Evolutionary conservation across 1,139 yeast species (phyloP).

Genomic region (Candida neerlandica): DNA sequence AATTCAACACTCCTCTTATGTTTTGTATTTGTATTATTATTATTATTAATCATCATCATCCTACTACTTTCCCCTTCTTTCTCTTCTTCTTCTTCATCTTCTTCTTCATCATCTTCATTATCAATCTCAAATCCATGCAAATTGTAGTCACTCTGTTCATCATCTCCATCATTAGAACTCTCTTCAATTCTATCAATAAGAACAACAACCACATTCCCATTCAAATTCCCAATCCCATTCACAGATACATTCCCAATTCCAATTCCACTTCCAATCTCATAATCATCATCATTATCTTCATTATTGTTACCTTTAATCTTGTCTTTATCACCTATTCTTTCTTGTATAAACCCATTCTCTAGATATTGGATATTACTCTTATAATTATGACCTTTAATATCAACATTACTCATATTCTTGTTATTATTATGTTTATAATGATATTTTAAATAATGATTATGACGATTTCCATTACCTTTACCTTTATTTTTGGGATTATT

Average conservation of each 20-base stretch:
- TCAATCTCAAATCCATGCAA: background rate
- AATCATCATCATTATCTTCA: background rate
- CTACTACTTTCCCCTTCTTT: background rate
- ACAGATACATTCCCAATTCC: background rate
- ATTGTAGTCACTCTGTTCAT: slow-evolving; percentile 14
- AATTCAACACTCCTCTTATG: background rate
- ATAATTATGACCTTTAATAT: background rate
- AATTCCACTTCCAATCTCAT: background rate
- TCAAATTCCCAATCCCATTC: too few species aligned
- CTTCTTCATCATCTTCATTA: background rate
- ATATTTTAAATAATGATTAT: background rate
- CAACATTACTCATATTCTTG: too few species aligned
- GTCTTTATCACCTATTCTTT: background rate
- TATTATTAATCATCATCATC: background rate
- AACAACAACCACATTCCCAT: background rate
- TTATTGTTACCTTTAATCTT: background rate
- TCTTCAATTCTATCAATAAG: slow-evolving; percentile 8
- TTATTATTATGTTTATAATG: background rate
- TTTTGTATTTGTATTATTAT: background rate
- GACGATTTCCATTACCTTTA: too few species aligned
- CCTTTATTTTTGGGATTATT: background rate
- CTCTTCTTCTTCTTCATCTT: background rate
- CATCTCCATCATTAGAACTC: slow-evolving; percentile 17
- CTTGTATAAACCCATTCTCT: background rate
- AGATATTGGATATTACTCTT: background rate